phyloP scores from a whole-genome alignment of 345 rosid species.

The Aquilaria malaccensis region DNA sequence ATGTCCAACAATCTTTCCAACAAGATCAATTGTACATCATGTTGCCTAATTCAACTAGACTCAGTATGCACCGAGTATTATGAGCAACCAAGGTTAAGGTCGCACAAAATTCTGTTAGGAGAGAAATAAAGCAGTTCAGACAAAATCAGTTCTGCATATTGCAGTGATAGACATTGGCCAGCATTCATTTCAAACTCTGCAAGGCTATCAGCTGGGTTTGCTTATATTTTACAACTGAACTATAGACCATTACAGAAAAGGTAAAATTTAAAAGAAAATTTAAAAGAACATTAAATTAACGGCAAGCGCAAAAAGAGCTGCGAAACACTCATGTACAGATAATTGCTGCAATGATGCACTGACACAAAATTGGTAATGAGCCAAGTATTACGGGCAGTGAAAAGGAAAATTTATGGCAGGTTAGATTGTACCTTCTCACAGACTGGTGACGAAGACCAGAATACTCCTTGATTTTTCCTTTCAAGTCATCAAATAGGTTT shows the following conservation, averaged over 20 bases:
- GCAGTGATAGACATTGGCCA: no score
- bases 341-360: neutral
- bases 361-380: neutral
- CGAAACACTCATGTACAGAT: neutral
- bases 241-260: neutral
- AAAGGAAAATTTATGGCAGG: neutral
- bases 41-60: no score
- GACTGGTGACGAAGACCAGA: slow-evolving; percentile 80
- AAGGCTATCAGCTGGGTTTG: no score
- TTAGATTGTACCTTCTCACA: slow-evolving; percentile 52
- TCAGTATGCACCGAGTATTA: no score
- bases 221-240: neutral
- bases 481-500: slow-evolving; percentile 64
- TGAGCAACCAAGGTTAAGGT: no score
- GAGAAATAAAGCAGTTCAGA: no score
- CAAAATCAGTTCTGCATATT: no score
- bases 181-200: no score
- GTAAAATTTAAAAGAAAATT: neutral
- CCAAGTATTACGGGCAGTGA: neutral
- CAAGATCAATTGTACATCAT: no score
- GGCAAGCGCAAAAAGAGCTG: neutral
- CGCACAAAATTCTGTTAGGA: no score
- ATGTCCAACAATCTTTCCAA: no score
- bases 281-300: neutral
- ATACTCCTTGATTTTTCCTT: slow-evolving; percentile 76